These are phyloP conservation scores for Aureobasidium lini DNA, from an alignment of 2,329 filamentous ascomycete genomes.

Conservation along the genomic window DNA sequence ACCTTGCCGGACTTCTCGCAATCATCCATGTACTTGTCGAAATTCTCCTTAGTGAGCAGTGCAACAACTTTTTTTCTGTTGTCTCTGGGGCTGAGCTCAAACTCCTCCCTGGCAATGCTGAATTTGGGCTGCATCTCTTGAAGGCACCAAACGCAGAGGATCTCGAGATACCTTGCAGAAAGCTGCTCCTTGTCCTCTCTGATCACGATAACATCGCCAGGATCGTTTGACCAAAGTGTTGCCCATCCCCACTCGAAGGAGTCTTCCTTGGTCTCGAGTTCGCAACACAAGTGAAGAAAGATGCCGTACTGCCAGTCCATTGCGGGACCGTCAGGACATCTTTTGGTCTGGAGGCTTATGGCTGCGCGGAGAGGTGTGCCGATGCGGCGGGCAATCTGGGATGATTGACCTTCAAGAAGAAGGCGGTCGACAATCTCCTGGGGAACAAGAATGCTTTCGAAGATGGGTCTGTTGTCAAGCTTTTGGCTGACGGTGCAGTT, in stretches of 20 bases:
- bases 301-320: too few species aligned
- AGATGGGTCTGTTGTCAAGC: too few species aligned
- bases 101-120: neutral
- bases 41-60: neutral
- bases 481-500: too few species aligned
- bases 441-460: too few species aligned
- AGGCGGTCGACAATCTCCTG: too few species aligned
- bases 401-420: too few species aligned
- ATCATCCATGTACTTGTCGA: too few species aligned
- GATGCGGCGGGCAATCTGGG: neutral
- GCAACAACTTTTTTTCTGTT: neutral
- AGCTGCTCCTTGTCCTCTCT: neutral
- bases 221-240: too few species aligned
- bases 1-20: too few species aligned
- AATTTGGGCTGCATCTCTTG: neutral
- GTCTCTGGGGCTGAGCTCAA: neutral
- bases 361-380: neutral
- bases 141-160: neutral
- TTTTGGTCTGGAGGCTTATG: too few species aligned
- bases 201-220: neutral
- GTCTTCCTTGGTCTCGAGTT: neutral
- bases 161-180: neutral
- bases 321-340: too few species aligned
- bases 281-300: neutral
- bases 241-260: neutral